These are phyloP conservation scores for Epichloe hybrida DNA, from an alignment of 2,329 filamentous ascomycete species.

Conservation along the genomic window DNA sequence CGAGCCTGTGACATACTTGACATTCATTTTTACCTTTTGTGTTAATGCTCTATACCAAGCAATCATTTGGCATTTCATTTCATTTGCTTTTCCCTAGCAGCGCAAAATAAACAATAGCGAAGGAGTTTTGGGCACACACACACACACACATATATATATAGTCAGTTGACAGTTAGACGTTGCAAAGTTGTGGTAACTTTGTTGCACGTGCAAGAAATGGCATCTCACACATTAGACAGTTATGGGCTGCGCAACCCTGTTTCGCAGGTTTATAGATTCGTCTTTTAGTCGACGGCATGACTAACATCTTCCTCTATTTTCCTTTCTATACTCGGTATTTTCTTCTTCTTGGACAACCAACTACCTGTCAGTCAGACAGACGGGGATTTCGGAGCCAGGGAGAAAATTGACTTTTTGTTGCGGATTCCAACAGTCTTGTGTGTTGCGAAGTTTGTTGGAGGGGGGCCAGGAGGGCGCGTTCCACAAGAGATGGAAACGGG, in stretches of 20 bases:
- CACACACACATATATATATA: background rate
- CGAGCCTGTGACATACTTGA: background rate
- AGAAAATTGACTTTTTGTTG: background rate
- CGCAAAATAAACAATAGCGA: constrained; percentile 7
- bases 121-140: constrained; percentile 10
- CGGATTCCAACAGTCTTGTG: background rate
- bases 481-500: no score
- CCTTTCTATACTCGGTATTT: background rate
- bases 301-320: background rate
- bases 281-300: background rate
- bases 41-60: background rate
- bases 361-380: background rate
- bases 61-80: constrained; percentile 3
- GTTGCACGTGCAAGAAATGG: background rate
- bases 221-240: background rate
- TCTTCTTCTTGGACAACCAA: background rate
- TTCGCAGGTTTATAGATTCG: background rate
- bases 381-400: background rate
- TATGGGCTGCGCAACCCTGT: background rate
- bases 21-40: background rate
- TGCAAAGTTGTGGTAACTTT: background rate
- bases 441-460: background rate
- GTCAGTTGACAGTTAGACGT: background rate
- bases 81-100: background rate
- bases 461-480: no score